A percentile compares a stretch with the other conserved stretches of the same genome.
Evolutionary conservation across 176 grass and related monocot genomes (phyloP).

Genomic region (Saccharum officinarum): DNA sequence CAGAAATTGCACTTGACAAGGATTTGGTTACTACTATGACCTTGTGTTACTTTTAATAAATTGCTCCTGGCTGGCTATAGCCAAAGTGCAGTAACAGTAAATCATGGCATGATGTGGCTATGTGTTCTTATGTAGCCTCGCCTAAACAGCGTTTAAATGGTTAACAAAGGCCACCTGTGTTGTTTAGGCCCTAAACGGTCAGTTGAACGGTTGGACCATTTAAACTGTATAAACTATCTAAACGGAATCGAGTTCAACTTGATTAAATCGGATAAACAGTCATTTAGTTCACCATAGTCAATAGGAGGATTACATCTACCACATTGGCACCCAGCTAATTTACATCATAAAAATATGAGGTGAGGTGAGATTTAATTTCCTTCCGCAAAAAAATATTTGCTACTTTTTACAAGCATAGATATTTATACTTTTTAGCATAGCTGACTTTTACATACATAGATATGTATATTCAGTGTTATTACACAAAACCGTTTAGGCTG

Average conservation of each 20-base stretch:
- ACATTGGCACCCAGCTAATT: background rate
- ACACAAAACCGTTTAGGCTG: background rate
- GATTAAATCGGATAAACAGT: background rate
- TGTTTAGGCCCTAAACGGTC: background rate
- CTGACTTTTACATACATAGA: background rate
- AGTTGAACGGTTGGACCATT: background rate
- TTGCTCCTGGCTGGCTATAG: background rate
- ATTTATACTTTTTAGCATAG: background rate
- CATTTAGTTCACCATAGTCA: background rate
- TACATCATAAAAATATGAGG: background rate
- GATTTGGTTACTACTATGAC: background rate
- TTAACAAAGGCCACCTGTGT: background rate
- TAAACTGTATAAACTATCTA: background rate
- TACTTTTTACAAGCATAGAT: background rate
- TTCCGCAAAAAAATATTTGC: background rate
- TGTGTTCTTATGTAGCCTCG: constrained; percentile 1
- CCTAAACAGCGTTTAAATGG: background rate
- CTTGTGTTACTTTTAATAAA: constrained; percentile 1
- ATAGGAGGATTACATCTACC: background rate
- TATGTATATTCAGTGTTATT: background rate
- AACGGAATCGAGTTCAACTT: background rate
- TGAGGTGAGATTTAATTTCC: background rate
- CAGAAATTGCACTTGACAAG: background rate
- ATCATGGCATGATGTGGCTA: background rate
- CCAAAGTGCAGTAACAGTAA: background rate